A percentile compares a stretch with the other conserved stretches of the same genome.
phyloP scores from a whole-genome alignment of 2,329 filamentous ascomycete genomes.

The Apiospora marii region DNA sequence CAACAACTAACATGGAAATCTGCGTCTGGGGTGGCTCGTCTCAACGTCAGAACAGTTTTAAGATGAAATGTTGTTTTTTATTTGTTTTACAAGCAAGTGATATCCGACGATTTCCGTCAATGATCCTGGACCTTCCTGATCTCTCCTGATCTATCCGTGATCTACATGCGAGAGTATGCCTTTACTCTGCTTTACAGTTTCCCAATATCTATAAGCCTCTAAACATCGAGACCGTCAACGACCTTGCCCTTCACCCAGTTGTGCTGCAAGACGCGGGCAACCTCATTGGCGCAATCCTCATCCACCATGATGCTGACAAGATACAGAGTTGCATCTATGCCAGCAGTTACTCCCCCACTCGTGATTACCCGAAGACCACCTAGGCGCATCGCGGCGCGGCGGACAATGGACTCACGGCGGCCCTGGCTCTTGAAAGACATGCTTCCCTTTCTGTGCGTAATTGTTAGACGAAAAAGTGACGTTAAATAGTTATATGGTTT shows the following conservation, averaged over 20 bases:
- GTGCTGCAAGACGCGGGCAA: slow-evolving; percentile 80
- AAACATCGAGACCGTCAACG: slow-evolving; percentile 86
- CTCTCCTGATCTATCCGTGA: slow-evolving; percentile 29
- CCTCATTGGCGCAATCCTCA: slow-evolving; percentile 77
- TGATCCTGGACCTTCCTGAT: slow-evolving; percentile 23
- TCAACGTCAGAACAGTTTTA: background rate
- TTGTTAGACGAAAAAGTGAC: background rate
- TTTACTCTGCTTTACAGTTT: slow-evolving; percentile 29
- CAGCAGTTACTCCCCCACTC: slow-evolving; percentile 78
- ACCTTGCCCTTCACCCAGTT: slow-evolving; percentile 86
- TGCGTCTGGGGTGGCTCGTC: background rate
- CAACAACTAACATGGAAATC: background rate
- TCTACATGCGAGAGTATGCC: slow-evolving; percentile 29
- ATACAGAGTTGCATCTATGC: slow-evolving; percentile 85
- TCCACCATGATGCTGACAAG: slow-evolving; percentile 84
- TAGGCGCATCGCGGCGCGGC: slow-evolving; percentile 78
- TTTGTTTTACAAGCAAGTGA: slow-evolving; percentile 25
- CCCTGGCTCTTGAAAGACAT: slow-evolving; percentile 80
- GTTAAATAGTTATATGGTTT: background rate
- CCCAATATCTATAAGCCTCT: slow-evolving; percentile 40
- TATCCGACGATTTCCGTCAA: slow-evolving; percentile 6
- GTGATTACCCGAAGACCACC: slow-evolving; percentile 78
- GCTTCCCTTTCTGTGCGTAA: slow-evolving; percentile 74
- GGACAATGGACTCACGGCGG: slow-evolving; percentile 81
- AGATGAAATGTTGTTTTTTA: slow-evolving; percentile 15